Base-by-base conservation (phyloP, 345 rosid genomes). In the Mangifera indica region DNA sequence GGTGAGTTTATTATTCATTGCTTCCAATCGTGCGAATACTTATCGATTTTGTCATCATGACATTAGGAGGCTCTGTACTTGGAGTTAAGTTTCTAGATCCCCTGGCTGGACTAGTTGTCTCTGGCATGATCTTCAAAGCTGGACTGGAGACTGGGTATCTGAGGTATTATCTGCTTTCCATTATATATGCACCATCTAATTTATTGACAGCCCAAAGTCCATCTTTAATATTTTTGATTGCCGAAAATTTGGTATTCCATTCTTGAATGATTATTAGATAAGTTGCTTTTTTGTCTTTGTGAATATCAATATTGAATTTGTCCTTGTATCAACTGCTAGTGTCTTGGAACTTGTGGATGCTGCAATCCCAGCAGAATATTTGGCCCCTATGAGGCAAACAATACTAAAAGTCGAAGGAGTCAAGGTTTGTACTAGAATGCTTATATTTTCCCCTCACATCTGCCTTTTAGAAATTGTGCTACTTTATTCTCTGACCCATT, bases 291-390 rank as follows among this genome's bases (percentile, higher is more conserved):
- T 32, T 60, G 21, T 14, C 53, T 62, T 34, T 0, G 4, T 29
- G 64, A 29, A 54, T 74, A 53, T 70, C 34, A 74, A 34, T 64
- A 64, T 52, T 73, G 73, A 76, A 82, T 70, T 52, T 72, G 40
- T 55, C 80, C 61, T 13, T 77, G 66, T 67, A 25, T 42, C 70
- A 73, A 71, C 76, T 52, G 62, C 77, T 49, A 94, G 97, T 78
- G 80, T 94, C 64, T 70, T 94, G 89, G 98, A 94, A 81, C 82
- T 94, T 82, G 98, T 90, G 76, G 98, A 92, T 87, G 97, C 98
- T 77, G 97, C 97, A 72, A 78, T 90, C 66, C 97, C 97, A 15
- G 78, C 80, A 26, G 87, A 92, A 74, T 81, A 85, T 40, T 79
- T 94, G 87, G 86, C 84, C 70, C 92, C 93, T 46, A 78, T 90